Percentiles rank a stretch among this genome's conserved stretches.
These are phyloP conservation scores for Dendrocalamus sinicus DNA, from an alignment of 176 grass and related monocot genomes.

Conservation along the genomic window DNA sequence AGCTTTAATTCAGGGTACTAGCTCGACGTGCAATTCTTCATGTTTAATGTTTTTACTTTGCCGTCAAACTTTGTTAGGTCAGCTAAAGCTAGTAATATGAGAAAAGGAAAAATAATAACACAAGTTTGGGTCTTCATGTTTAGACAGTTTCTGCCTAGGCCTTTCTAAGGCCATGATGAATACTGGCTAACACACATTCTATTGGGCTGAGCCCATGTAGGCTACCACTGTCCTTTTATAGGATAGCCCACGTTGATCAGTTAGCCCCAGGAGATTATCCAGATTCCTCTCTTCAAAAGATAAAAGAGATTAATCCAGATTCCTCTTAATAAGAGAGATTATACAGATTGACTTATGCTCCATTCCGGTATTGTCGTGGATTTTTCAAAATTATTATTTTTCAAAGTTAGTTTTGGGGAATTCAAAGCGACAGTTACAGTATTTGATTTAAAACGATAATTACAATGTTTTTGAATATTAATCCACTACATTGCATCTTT, in stretches of 20 bases:
- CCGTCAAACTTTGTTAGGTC: background rate
- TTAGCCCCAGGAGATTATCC: background rate
- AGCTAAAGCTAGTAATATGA: background rate
- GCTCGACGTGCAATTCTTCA: background rate
- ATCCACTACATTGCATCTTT: background rate
- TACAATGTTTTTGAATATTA: too few relatives aligned
- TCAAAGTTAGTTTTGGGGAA: too few relatives aligned
- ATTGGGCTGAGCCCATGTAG: background rate
- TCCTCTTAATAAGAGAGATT: background rate
- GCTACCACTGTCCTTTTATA: background rate
- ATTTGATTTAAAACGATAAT: too few relatives aligned
- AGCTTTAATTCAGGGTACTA: background rate
- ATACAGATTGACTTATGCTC: background rate
- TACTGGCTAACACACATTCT: background rate
- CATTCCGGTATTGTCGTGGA: background rate
- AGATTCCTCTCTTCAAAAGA: too few relatives aligned
- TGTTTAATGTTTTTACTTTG: background rate
- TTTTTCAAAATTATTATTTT: background rate
- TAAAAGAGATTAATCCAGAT: background rate
- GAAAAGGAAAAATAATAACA: background rate
- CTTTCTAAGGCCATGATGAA: background rate
- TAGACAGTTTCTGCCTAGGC: background rate
- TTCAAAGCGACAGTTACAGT: too few relatives aligned
- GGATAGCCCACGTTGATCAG: background rate
- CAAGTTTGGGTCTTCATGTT: background rate